Evolutionary conservation across 2,329 filamentous ascomycete genomes (phyloP).

Genomic region (Herpotrichia juniperi): DNA sequence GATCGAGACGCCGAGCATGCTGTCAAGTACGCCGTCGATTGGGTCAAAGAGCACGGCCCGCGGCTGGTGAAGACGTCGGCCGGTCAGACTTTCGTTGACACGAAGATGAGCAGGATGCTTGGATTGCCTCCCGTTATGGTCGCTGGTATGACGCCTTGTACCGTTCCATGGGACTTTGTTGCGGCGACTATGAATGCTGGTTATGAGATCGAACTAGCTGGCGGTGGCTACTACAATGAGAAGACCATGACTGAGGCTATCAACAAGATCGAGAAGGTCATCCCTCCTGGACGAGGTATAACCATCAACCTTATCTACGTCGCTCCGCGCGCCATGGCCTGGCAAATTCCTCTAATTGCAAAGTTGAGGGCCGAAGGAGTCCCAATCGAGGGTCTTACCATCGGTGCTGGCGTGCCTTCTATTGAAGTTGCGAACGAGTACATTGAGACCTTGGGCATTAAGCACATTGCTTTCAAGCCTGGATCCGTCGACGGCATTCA

Average conservation of each 20-base stretch:
- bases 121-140: conserved; percentile 56
- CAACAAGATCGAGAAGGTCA: conserved; percentile 50
- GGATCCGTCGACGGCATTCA: conserved; percentile 54
- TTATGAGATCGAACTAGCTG: conserved; percentile 56
- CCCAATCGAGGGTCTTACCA: conserved; percentile 55
- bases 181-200: conserved; percentile 60
- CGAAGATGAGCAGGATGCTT: conserved; percentile 66
- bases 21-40: conserved; percentile 92
- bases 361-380: conserved; percentile 54
- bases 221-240: conserved; percentile 58
- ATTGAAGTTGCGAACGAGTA: conserved; percentile 56
- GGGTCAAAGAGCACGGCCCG: conserved; percentile 98
- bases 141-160: conserved; percentile 57
- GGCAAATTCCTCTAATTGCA: conserved; percentile 59
- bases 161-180: conserved; percentile 57
- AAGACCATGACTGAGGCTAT: conserved; percentile 54
- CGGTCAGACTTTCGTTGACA: conserved; percentile 91
- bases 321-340: conserved; percentile 58
- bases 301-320: conserved; percentile 62
- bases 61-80: conserved; percentile 86
- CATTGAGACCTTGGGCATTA: conserved; percentile 63
- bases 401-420: conserved; percentile 56
- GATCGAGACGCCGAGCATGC: conserved; percentile 95
- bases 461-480: conserved; percentile 57
- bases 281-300: conserved; percentile 57